Evolutionary conservation across 192 early-diverging fungal species (phyloP), one percentile per base, ranked within the genome.

Genomic region (Podochytrium sp.): DNA sequence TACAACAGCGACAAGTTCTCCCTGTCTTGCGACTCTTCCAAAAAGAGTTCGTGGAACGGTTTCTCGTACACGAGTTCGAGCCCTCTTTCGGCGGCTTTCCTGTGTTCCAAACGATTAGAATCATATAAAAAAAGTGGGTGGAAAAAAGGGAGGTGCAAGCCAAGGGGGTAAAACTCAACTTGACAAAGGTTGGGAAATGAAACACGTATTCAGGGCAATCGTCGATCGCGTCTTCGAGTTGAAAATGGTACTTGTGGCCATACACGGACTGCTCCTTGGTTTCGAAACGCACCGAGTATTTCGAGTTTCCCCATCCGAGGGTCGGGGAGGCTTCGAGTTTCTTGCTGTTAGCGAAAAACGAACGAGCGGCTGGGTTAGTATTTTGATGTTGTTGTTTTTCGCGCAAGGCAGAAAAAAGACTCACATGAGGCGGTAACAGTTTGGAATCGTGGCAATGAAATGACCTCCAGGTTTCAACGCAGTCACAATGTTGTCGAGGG

Each of bases 171-270:
- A 37, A 39, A 74, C 47, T 85, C 37, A 71, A 93, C 91, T 78
- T 78, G 62, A 89, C 80, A 53, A 99, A 89, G 0, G 90, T 90
- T 3, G 91, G 89, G 76, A 95, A 92, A 51, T 96, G 92, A 0
- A 98, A 90, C 43, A 98, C 81, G 78, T 95, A 97, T 79, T 98
- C 96, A 2, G 96, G 95, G 81, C 96, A 97, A 74, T 95, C 90
- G 71, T 98, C 93, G 4, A 99, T 94, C 0, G 98, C 98, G 79
- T 99, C 96, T 37, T 90, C 90, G 18, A 98, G 85, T 62, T 94
- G 88, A 79, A 99, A 99, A 83, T 84, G 84, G 74, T 98, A 98
- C 35, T 92, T 90, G 72, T 89, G 85, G 3, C 95, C 96, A 77
- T 92, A 98, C 2, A 77, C 65, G 20, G 86, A 81, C 0, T 77